A percentile compares a stretch with the other conserved stretches of the same genome.
phyloP scores from a whole-genome alignment of 2,329 filamentous ascomycete genomes.

The Fusarium sambucinum region DNA sequence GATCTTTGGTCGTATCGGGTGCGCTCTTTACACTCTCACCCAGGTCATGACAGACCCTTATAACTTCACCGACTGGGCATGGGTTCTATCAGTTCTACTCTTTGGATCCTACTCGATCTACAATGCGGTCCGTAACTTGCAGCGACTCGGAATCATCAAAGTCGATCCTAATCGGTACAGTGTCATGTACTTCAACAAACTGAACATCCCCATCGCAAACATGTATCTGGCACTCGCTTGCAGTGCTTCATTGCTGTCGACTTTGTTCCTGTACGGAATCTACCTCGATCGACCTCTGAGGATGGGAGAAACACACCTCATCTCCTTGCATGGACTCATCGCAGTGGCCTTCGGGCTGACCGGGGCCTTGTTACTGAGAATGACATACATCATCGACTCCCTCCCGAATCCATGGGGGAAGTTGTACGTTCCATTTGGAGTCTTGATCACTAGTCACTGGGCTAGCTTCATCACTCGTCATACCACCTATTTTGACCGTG shows the following conservation, averaged over 20 bases:
- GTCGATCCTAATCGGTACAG: conserved; percentile 21
- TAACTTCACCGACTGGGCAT: conserved; percentile 40
- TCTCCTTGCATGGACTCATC: conserved; percentile 28
- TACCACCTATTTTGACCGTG: not conserved
- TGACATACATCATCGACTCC: conserved; percentile 9
- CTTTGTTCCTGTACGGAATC: conserved; percentile 36
- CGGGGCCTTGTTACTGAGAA: conserved; percentile 18
- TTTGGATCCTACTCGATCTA: conserved; percentile 42
- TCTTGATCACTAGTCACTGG: conserved; percentile 13
- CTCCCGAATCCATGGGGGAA: conserved; percentile 38
- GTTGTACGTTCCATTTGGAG: conserved; percentile 33
- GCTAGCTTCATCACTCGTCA: not conserved
- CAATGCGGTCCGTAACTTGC: conserved; percentile 31
- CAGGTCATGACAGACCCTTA: conserved; percentile 39
- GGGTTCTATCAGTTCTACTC: conserved; percentile 37
- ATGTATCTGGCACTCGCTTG: conserved; percentile 34
- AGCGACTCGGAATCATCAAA: conserved; percentile 31
- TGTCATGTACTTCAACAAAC: conserved; percentile 13
- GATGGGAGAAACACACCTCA: conserved; percentile 6
- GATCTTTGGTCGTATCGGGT: conserved; percentile 29
- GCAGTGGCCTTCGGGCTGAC: conserved; percentile 33
- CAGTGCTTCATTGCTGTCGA: conserved; percentile 28
- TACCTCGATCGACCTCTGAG: conserved; percentile 26
- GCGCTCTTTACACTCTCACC: conserved; percentile 36
- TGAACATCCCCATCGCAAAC: conserved; percentile 36